Evolutionary conservation across 2,329 filamentous ascomycete genomes (phyloP), one percentile per base, ranked within the genome.

Genomic region (Pyricularia sp.): DNA sequence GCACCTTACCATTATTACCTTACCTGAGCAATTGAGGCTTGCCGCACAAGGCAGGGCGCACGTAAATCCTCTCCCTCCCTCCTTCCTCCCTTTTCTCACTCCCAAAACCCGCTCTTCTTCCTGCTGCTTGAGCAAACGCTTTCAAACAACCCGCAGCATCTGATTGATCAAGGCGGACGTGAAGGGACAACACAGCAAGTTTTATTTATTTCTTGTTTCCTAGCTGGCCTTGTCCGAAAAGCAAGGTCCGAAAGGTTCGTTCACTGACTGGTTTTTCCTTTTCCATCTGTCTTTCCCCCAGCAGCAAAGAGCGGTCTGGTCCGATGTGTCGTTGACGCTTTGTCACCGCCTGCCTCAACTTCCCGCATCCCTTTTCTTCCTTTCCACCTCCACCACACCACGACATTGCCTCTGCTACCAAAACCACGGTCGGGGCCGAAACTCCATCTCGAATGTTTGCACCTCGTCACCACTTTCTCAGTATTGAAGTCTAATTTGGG

Each of bases 341-440:
- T 25, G 58, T 61, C 58, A 61, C 58, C 58, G 58, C 58, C 23
- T 61, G 58, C 58, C 58, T n/a, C 58, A 23, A 61, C 58, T 61
- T 23, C 55, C 23, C n/a, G 10, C 58, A 17, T 23, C 58, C 1
- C n/a, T 26, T 36, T 61, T 25, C 58, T 61, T 25, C 58, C n/a
- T 12, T 17, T 25, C 58, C 23, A 66, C 64, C 30, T n/a, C 20
- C 31, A 31, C 28, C 31, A 66, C 64, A 28, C 71, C 68, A 23
- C 58, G 25, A 61, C n/a, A 61, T 17, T 26, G 25, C 12, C 58
- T 61, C 23, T 26, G 23, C 23, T 12, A 2, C 58, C 58, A 61
- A 61, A 61, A 61, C n/a, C 58, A 61, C 58, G 23, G 58, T 61
- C 58, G 58, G 58, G 9, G n/a, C n/a, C 25, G n/a, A 26, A 26